phyloP scores from a whole-genome alignment of 306 rosid genomes.

The Vigna hirtella region DNA sequence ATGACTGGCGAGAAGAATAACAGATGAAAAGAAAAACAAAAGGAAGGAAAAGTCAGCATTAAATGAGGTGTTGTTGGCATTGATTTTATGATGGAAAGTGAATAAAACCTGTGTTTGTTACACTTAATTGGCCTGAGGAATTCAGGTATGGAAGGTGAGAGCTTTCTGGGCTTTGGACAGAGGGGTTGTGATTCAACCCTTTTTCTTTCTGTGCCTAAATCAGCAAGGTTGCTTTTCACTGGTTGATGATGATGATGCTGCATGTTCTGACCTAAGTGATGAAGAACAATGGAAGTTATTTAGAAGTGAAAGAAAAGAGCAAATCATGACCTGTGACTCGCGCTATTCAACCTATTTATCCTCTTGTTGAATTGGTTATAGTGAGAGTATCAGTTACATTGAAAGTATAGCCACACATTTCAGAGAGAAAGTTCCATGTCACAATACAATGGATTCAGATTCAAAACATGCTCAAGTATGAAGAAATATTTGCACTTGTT shows the following conservation, averaged over 20 bases:
- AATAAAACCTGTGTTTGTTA: constrained; percentile 63
- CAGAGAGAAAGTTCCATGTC: constrained; percentile 42
- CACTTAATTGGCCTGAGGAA: constrained; percentile 73
- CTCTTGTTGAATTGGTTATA: constrained; percentile 45
- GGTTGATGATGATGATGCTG: constrained; percentile 70
- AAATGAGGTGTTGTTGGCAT: background rate
- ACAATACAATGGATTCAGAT: constrained; percentile 43
- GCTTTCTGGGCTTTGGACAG: constrained; percentile 77
- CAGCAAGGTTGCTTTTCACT: constrained; percentile 64
- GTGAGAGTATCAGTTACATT: constrained; percentile 39
- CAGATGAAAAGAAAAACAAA: constrained; percentile 19
- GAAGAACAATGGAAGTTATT: constrained; percentile 36
- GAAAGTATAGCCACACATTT: constrained; percentile 59
- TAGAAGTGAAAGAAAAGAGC: constrained; percentile 51
- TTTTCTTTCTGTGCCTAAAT: constrained; percentile 53
- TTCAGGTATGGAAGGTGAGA: constrained; percentile 63
- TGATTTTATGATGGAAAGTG: background rate
- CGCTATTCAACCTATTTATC: constrained; percentile 49
- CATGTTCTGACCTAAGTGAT: constrained; percentile 50
- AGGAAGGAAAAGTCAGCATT: background rate
- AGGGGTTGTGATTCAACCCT: constrained; percentile 62
- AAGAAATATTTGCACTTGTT: constrained; percentile 41
- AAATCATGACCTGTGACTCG: constrained; percentile 48
- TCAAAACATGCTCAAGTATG: constrained; percentile 49
- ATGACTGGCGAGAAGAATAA: constrained; percentile 53